Conservation (phyloP, 306 rosid species). For the Cicer arietinum region DNA sequence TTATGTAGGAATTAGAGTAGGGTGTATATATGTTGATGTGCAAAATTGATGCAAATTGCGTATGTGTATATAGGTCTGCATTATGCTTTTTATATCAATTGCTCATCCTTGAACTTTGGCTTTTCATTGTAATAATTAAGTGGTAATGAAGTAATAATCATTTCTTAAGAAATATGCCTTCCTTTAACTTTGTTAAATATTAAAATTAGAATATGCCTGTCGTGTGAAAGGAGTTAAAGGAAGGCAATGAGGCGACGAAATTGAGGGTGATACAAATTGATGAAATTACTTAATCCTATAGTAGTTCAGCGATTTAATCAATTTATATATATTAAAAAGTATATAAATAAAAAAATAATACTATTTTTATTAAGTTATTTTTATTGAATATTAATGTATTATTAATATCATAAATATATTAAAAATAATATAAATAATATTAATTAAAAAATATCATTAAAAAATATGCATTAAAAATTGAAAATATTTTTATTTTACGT, state of each 20-base stretch:
- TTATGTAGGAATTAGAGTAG: background rate
- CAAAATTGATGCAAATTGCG: slow-evolving; percentile 43
- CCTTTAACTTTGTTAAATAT: slow-evolving; percentile 43
- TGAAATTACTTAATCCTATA: no score
- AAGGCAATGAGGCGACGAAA: background rate
- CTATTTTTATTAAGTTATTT: no score
- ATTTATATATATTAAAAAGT: no score
- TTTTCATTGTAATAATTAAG: slow-evolving; percentile 51
- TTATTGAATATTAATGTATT: no score
- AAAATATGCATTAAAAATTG: no score
- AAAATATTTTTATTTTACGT: no score
- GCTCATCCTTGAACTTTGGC: slow-evolving; percentile 61
- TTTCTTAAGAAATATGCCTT: slow-evolving; percentile 51
- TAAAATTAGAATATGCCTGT: slow-evolving; percentile 40
- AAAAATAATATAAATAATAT: no score
- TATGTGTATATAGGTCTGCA: slow-evolving; percentile 11
- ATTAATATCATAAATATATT: no score
- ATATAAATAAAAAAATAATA: no score
- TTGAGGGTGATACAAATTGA: no score
- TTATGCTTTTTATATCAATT: slow-evolving; percentile 43
- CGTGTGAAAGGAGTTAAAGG: slow-evolving; percentile 47
- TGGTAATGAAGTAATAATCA: slow-evolving; percentile 47
- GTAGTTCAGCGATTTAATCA: no score
- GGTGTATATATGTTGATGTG: background rate
- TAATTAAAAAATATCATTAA: no score